Evolutionary conservation across 257 asterid genomes (phyloP).

Genomic region (Voacanga thouarsii): DNA sequence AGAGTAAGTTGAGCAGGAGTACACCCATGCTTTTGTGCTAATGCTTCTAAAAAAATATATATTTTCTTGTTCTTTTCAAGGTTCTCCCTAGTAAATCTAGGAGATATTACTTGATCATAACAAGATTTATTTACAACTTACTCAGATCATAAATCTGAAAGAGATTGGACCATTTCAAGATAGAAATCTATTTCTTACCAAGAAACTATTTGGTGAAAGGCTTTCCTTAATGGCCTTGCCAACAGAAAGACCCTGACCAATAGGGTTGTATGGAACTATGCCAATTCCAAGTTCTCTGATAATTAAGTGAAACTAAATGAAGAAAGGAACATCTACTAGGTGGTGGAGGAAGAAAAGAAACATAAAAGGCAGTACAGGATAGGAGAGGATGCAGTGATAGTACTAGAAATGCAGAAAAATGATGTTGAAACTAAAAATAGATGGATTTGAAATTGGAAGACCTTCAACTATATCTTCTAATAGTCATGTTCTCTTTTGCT

Average conservation of each 20-base stretch:
- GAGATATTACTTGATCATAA: constrained; percentile 33
- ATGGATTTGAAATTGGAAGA: not conserved
- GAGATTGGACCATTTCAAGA: not conserved
- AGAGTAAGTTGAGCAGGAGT: constrained; percentile 62
- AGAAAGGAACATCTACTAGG: not conserved
- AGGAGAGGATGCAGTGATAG: not conserved
- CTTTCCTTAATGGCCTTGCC: constrained; percentile 49
- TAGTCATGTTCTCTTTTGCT: too few relatives aligned
- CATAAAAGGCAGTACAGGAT: not conserved
- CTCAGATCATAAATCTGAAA: not conserved
- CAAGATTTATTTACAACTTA: not conserved
- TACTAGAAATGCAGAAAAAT: too few relatives aligned
- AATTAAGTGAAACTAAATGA: not conserved
- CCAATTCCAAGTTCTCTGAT: constrained; percentile 62
- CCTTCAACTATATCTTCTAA: too few relatives aligned
- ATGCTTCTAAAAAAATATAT: constrained; percentile 40
- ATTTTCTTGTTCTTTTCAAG: constrained; percentile 58
- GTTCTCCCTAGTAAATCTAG: constrained; percentile 58
- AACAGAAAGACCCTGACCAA: constrained; percentile 50
- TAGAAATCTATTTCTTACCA: constrained; percentile 29
- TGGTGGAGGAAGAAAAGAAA: not conserved
- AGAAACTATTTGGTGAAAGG: constrained; percentile 31
- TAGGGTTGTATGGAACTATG: constrained; percentile 57
- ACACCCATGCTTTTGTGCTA: constrained; percentile 50
- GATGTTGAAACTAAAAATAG: too few relatives aligned